Evolutionary conservation across 495 filamentous ascomycete genomes (phyloP), one percentile per base, ranked within the genome.

Genomic region (Hypoxylon subgilvum): DNA sequence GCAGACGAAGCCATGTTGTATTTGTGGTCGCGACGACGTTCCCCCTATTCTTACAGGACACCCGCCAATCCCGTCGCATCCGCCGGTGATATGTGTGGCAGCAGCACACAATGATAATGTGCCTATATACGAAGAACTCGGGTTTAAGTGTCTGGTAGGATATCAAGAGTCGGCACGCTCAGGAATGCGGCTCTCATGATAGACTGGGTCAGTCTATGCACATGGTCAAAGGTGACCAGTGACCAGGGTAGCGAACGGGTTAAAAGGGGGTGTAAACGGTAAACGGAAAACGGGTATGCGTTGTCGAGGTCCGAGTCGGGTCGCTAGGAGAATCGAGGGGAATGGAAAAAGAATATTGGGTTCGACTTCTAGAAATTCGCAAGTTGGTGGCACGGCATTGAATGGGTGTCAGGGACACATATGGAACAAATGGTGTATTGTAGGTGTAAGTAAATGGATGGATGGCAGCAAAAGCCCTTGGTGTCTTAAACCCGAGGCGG

Each of bases 1-100:
- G 76, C 78, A 39, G 79, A 77, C 42, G 80, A 82, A 65, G 82
- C 74, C 84, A 84, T 82, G 31, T 53, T 60, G 32, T 48, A 52
- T 28, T 53, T 60, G 32, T 48, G 50, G 42, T 53, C 53, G 58
- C 40, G 34, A 64, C 38, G 19, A 52, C 23, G 28, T 35, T 53
- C 54, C 61, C 61, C 60, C 49, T 64, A 64, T 64, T 64, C 30
- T 58, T 50, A 54, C 44, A 49, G 49, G 18, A 41, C 38, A 22
- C 54, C 43, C 5, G 18, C 38, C 58, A 64, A 49, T 42, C 31
- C 61, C 44, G 54, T 64, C 61, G 61, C 61, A 64, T 64, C 53
- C 48, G 49, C 44, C 23, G 28, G n/a, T n/a, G n/a, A 30, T 45
- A 27, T 23, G 46, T 50, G 30, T 40, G 30, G 18, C 17, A 17